phyloP scores from a whole-genome alignment of 805 yeast genomes.

The Ogataea ganodermae region DNA sequence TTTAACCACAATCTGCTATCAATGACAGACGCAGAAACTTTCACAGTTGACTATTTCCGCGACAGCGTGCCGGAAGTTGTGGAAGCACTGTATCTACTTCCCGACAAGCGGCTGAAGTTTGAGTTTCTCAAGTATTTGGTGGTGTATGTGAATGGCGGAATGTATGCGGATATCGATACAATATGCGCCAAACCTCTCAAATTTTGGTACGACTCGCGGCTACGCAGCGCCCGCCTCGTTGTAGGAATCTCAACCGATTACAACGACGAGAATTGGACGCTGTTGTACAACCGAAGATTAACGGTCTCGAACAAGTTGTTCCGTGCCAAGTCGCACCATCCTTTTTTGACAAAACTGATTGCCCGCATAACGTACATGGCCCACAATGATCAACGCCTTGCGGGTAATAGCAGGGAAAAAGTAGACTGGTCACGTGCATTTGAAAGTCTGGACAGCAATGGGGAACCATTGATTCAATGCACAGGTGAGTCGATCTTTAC shows the following conservation, averaged over 20 bases:
- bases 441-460: constrained; percentile 33
- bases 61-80: constrained; percentile 45
- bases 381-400: constrained; percentile 16
- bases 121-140: constrained; percentile 59
- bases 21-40: constrained; percentile 19
- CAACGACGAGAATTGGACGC: constrained; percentile 28
- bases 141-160: constrained; percentile 57
- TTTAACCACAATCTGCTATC: constrained; percentile 26
- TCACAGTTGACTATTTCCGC: constrained; percentile 21
- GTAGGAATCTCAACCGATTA: constrained; percentile 27
- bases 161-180: constrained; percentile 64
- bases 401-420: not conserved
- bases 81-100: constrained; percentile 47
- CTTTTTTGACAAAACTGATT: constrained; percentile 28
- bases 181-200: constrained; percentile 49
- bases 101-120: constrained; percentile 49
- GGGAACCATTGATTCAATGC: constrained; percentile 34
- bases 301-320: constrained; percentile 24
- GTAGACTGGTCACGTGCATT: constrained; percentile 33
- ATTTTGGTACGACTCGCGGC: constrained; percentile 28
- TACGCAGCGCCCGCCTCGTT: constrained; percentile 18
- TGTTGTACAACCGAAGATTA: constrained; percentile 28
- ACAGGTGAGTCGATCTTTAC: constrained; percentile 36
- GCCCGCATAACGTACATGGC: constrained; percentile 27
- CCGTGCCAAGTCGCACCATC: constrained; percentile 29